Evolutionary conservation across 108 stramenopile species (phyloP).

Genomic region (Pseudonitzschia pungens): DNA sequence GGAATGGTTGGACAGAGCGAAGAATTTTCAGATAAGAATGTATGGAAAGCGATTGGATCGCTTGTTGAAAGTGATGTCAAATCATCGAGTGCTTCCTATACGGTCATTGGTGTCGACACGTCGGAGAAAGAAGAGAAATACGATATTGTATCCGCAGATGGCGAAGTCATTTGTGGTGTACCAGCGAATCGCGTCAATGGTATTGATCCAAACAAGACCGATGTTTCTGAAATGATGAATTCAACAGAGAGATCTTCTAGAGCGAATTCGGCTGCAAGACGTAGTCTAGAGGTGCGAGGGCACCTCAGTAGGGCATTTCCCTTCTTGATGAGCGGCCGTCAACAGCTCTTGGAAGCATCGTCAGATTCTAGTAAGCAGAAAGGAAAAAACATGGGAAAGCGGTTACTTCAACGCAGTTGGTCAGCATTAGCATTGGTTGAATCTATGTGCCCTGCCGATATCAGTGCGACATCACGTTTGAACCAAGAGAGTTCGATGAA

Average conservation of each 20-base stretch:
- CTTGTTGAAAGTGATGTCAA: slow-evolving; percentile 14
- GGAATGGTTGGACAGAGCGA: slow-evolving; percentile 8
- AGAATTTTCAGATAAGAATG: background rate
- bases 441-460: slow-evolving; percentile 39
- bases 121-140: slow-evolving; percentile 6
- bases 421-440: slow-evolving; percentile 44
- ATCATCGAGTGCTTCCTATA: slow-evolving; percentile 8
- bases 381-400: slow-evolving; percentile 7
- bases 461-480: slow-evolving; percentile 19
- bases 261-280: background rate
- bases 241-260: background rate
- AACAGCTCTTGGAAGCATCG: slow-evolving; percentile 4
- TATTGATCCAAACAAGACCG: background rate
- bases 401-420: slow-evolving; percentile 43
- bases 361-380: background rate
- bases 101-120: background rate
- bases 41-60: background rate
- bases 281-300: background rate
- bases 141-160: slow-evolving; percentile 33
- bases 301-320: slow-evolving; percentile 20
- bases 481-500: background rate
- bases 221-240: background rate
- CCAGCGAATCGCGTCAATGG: slow-evolving; percentile 17
- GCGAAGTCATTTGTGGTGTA: slow-evolving; percentile 24
- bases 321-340: slow-evolving; percentile 15